phyloP scores from a whole-genome alignment of 2,329 filamentous ascomycete species.

The Aspergillus flavus region DNA sequence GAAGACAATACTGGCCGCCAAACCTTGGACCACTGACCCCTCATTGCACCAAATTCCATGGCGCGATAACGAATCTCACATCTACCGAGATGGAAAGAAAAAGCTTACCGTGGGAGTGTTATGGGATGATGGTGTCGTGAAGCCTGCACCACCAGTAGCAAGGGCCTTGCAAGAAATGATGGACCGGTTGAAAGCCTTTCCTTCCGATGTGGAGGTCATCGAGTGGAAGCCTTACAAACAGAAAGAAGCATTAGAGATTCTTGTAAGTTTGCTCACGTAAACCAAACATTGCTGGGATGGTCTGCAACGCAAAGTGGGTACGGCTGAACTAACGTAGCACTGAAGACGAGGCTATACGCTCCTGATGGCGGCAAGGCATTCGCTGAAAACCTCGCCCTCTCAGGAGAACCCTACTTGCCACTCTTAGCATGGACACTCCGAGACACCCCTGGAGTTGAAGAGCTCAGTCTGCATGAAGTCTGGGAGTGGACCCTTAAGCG shows the following conservation, averaged over 20 bases:
- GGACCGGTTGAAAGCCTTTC: slow-evolving; percentile 17
- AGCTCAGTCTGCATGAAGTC: slow-evolving; percentile 10
- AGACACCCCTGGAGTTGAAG: slow-evolving; percentile 14
- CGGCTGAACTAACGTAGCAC: background rate
- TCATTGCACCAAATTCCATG: slow-evolving; percentile 58
- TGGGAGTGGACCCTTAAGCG: slow-evolving; percentile 15
- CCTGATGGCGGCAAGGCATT: slow-evolving; percentile 16
- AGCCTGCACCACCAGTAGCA: slow-evolving; percentile 64
- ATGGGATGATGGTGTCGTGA: slow-evolving; percentile 63
- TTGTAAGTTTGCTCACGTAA: background rate
- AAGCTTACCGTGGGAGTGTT: slow-evolving; percentile 61
- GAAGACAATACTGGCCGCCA: slow-evolving; percentile 40
- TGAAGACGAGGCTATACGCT: slow-evolving; percentile 10
- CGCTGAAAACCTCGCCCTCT: slow-evolving; percentile 3
- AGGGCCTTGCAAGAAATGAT: slow-evolving; percentile 56
- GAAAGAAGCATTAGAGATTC: slow-evolving; percentile 51
- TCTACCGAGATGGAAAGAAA: slow-evolving; percentile 21
- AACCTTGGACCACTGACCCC: slow-evolving; percentile 58
- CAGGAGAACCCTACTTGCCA: slow-evolving; percentile 1
- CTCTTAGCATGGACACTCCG: slow-evolving; percentile 6
- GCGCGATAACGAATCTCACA: slow-evolving; percentile 33
- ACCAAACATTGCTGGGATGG: background rate
- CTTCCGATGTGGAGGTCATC: slow-evolving; percentile 25
- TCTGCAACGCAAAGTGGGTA: background rate
- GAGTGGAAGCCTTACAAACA: slow-evolving; percentile 50